A percentile compares a stretch with the other conserved stretches of the same genome.
Evolutionary conservation across 257 asterid genomes (phyloP).

Genomic region (Jacaranda mimosifolia): DNA sequence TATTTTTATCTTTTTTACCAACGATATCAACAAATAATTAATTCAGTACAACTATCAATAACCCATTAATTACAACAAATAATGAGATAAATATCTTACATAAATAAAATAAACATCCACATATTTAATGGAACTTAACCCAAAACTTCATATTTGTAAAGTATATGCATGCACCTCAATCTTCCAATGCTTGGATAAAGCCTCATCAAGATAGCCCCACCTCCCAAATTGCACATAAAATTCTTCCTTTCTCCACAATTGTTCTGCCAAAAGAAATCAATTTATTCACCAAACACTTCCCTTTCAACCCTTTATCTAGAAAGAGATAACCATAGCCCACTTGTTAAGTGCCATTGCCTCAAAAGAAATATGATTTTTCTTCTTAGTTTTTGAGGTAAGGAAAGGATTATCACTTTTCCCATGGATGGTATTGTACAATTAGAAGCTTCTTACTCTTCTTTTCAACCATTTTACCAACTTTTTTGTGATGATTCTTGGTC

Average conservation of each 20-base stretch:
- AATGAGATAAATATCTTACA: neutral
- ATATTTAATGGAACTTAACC: neutral
- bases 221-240: too few relatives aligned
- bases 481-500: neutral
- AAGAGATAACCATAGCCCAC: conserved; percentile 32
- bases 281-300: conserved; percentile 44
- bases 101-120: neutral
- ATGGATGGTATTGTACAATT: conserved; percentile 10
- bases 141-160: neutral
- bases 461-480: neutral
- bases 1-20: neutral
- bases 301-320: conserved; percentile 40
- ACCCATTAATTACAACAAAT: too few relatives aligned
- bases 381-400: neutral
- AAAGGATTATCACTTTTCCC: conserved; percentile 4
- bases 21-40: too few relatives aligned
- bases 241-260: too few relatives aligned
- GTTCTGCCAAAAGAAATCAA: conserved; percentile 20
- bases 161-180: neutral
- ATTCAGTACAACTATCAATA: too few relatives aligned
- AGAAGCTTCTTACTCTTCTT: conserved; percentile 24
- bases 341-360: conserved; percentile 21
- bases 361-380: neutral
- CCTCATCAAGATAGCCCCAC: too few relatives aligned
- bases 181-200: too few relatives aligned